Evolutionary conservation across 495 filamentous ascomycete genomes (phyloP).

Genomic region (Aspergillus sparsus): DNA sequence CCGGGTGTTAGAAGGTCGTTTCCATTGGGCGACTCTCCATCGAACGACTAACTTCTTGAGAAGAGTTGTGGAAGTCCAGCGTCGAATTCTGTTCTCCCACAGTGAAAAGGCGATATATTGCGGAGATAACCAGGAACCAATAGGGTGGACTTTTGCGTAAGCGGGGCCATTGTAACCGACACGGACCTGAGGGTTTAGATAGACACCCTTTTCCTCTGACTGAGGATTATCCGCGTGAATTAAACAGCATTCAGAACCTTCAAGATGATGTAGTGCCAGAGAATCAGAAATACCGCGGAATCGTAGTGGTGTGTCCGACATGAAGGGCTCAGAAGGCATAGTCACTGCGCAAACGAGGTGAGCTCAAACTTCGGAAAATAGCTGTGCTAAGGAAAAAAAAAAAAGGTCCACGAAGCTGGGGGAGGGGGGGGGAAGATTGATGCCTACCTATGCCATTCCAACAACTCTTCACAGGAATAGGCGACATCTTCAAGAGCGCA

Average conservation of each 20-base stretch:
- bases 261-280: constrained; percentile 67
- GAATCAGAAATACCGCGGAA: constrained; percentile 74
- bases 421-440: not conserved
- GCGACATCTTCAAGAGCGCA: constrained; percentile 54
- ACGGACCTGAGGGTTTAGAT: constrained; percentile 74
- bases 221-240: constrained; percentile 74
- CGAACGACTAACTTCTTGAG: too few relatives aligned
- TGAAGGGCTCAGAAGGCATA: constrained; percentile 63
- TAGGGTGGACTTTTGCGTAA: constrained; percentile 55
- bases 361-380: not conserved
- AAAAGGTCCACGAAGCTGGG: too few relatives aligned
- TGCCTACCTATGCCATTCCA: constrained; percentile 76
- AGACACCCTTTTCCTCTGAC: constrained; percentile 60
- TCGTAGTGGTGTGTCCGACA: constrained; percentile 39
- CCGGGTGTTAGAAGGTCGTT: too few relatives aligned
- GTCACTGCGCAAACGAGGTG: constrained; percentile 36
- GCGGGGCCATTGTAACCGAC: constrained; percentile 66
- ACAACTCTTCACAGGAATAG: constrained; percentile 72
- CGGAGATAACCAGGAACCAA: constrained; percentile 41
- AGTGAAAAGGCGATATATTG: constrained; percentile 40
- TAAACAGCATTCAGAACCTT: constrained; percentile 81
- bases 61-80: too few relatives aligned
- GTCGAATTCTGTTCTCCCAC: constrained; percentile 53
- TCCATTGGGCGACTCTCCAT: too few relatives aligned
- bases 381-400: not conserved